Evolutionary conservation across 768 basidiomycete species (phyloP), one percentile per base, ranked within the genome.

Genomic region (Lactifluus volemus): DNA sequence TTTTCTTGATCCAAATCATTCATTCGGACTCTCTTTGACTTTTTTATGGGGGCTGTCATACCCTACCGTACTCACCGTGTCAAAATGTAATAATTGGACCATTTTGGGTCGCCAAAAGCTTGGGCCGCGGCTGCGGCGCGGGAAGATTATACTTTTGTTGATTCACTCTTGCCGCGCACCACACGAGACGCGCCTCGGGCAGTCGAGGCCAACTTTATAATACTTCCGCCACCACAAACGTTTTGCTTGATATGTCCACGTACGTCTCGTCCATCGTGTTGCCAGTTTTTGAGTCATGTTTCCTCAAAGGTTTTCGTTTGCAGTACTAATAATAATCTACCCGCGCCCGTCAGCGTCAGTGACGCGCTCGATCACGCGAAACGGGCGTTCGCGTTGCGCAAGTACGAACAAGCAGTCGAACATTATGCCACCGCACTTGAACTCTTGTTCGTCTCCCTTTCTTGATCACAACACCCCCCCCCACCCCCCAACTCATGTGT

Each of bases 391-490:
- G 91, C 92, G 32, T 82, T 94, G 69, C 82, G 79, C 70, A 89
- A 91, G 72, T 94, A 84, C 67, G 89, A 93, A 67, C 84, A 91
- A 68, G 87, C 93, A 1, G 84, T 91, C 14, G 89, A 92, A 38
- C 77, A 85, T 69, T 94, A 93, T 73, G 87, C 89, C 42, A 84
- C 81, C 41, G 92, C 92, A 5, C 82, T 96, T 49, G 92, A 96
- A 71, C 71, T 88, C 60, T 76, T 85, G 92, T 92, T 74, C 70
- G 90, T 84, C 41, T 53, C 47, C 29, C 30, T 48, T 25, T 25
- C 25, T 25, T 25, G 25, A 25, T 25, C 25, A 1, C 25, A 25
- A 25, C 25, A 25, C 25, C 25, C 25, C 25, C 25, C 25, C 25
- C 25, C 25, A 1, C 25, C 2, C 25, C 25, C 1, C 25, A 25